Evolutionary conservation across 2,329 filamentous ascomycete species (phyloP).

Genomic region (Aspergillus brunneoviolaceus): DNA sequence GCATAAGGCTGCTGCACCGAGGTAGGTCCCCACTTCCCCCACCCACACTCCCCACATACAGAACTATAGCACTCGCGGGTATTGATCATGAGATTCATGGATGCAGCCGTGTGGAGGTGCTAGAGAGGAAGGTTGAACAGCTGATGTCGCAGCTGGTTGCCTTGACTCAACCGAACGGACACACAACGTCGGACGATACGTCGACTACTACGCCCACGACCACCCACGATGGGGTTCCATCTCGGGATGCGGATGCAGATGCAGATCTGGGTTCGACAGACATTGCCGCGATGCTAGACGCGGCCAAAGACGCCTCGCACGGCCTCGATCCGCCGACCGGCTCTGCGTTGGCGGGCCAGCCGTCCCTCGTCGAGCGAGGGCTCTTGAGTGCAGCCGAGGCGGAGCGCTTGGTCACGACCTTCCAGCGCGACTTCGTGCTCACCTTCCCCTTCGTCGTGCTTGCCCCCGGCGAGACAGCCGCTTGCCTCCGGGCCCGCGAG

Average conservation of each 20-base stretch:
- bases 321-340: constrained; percentile 17
- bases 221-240: constrained; percentile 4
- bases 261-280: constrained; percentile 3
- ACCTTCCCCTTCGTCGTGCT: constrained; percentile 24
- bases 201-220: constrained; percentile 6
- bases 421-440: constrained; percentile 16
- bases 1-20: constrained; percentile 12
- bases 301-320: constrained; percentile 22
- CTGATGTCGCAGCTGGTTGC: constrained; percentile 19
- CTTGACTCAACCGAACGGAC: constrained; percentile 16
- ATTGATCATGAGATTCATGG: not conserved
- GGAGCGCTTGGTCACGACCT: constrained; percentile 18
- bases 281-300: constrained; percentile 14
- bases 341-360: constrained; percentile 20
- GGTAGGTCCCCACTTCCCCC: not conserved
- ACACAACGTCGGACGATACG: constrained; percentile 9
- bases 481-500: constrained; percentile 10
- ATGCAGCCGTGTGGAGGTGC: constrained; percentile 21
- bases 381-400: constrained; percentile 23
- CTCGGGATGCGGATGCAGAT: constrained; percentile 5
- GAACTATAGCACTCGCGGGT: not conserved
- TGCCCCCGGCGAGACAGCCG: constrained; percentile 17
- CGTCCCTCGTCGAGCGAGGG: constrained; percentile 24
- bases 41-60: not conserved
- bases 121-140: constrained; percentile 24